A percentile compares a stretch with the other conserved stretches of the same genome.
phyloP scores from a whole-genome alignment of 2,329 filamentous ascomycete species.

The Alternaria sp. region DNA sequence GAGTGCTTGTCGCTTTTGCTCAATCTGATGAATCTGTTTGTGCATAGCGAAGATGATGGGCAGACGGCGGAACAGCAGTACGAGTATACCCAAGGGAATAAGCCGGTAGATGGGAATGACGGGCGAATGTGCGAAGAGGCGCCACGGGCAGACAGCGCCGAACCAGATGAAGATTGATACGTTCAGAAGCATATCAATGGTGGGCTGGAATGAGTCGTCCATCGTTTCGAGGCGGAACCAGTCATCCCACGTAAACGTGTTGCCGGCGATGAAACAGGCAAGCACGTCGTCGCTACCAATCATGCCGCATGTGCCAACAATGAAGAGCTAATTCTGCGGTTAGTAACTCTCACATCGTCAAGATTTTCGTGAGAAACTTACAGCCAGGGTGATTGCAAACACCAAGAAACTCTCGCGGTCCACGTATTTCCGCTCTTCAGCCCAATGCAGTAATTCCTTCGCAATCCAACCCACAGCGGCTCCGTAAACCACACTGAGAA shows the following conservation, averaged over 20 bases:
- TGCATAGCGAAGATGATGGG: slow-evolving; percentile 78
- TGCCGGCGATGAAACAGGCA: slow-evolving; percentile 91
- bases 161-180: slow-evolving; percentile 84
- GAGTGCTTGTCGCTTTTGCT: slow-evolving; percentile 73
- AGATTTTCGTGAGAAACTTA: slow-evolving; percentile 47
- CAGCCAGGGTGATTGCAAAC: slow-evolving; percentile 81
- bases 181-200: slow-evolving; percentile 93
- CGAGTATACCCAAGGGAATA: slow-evolving; percentile 73
- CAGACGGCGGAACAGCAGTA: slow-evolving; percentile 77
- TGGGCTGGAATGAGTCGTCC: slow-evolving; percentile 92
- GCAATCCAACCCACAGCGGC: slow-evolving; percentile 79
- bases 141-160: slow-evolving; percentile 79
- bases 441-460: slow-evolving; percentile 82
- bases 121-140: slow-evolving; percentile 68
- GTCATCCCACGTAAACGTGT: slow-evolving; percentile 90
- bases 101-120: slow-evolving; percentile 78
- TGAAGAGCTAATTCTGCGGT: slow-evolving; percentile 66
- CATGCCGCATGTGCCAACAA: slow-evolving; percentile 84
- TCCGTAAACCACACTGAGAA: slow-evolving; percentile 80
- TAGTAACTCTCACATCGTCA: background rate
- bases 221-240: slow-evolving; percentile 90
- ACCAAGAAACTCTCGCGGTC: slow-evolving; percentile 88
- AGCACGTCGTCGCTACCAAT: slow-evolving; percentile 88
- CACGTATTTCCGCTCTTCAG: slow-evolving; percentile 79
- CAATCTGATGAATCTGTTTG: slow-evolving; percentile 79